Evolutionary conservation across 805 yeast genomes (phyloP).

Genomic region (Lachancea waltii): DNA sequence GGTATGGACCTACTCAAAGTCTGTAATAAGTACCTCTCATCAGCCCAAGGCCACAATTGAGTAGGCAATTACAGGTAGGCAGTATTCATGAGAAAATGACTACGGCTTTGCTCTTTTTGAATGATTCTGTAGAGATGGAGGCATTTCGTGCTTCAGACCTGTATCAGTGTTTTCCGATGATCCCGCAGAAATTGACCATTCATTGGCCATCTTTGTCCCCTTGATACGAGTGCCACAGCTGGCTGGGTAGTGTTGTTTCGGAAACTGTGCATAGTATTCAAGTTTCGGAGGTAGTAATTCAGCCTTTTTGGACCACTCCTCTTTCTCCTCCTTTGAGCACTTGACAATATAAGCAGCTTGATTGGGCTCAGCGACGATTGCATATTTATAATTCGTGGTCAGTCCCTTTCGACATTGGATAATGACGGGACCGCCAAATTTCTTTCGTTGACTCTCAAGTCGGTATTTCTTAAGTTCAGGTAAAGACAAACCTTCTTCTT

Average conservation of each 20-base stretch:
- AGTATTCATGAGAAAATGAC: too few relatives aligned
- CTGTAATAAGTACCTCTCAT: not conserved
- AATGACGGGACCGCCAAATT: constrained; percentile 24
- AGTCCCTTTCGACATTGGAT: constrained; percentile 14
- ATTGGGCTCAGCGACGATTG: constrained; percentile 29
- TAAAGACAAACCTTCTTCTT: constrained; percentile 19
- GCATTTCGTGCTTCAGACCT: too few relatives aligned
- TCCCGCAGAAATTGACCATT: too few relatives aligned
- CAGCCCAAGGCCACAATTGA: too few relatives aligned
- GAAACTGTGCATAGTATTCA: constrained; percentile 12
- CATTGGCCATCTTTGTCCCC: too few relatives aligned
- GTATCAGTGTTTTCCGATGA: too few relatives aligned
- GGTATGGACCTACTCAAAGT: constrained; percentile 1
- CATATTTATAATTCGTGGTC: constrained; percentile 12
- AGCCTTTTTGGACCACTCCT: constrained; percentile 14
- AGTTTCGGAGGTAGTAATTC: constrained; percentile 8
- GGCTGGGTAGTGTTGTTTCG: constrained; percentile 13
- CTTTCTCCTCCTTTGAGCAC: constrained; percentile 18
- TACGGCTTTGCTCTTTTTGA: too few relatives aligned
- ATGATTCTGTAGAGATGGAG: too few relatives aligned
- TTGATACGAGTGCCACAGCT: constrained; percentile 13
- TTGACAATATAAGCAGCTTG: constrained; percentile 24
- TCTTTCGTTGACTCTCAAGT: constrained; percentile 8
- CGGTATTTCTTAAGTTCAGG: not conserved
- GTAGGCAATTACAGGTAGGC: too few relatives aligned